These are phyloP conservation scores for Verticillium nonalfalfae DNA, from an alignment of 2,329 filamentous ascomycete species.

Conservation along the genomic window DNA sequence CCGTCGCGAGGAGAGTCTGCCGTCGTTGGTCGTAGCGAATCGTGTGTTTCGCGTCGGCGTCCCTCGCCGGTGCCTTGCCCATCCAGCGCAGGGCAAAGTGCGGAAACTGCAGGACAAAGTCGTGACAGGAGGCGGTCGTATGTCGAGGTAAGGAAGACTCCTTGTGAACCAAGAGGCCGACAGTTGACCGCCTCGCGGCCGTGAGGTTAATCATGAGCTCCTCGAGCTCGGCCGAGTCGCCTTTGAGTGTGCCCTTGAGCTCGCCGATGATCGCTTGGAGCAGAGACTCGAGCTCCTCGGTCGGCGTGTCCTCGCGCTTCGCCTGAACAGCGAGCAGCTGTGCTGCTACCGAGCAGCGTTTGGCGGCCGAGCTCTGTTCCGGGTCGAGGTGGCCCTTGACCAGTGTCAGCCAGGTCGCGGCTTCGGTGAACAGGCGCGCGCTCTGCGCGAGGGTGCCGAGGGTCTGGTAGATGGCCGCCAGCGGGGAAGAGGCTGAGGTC, in stretches of 20 bases:
- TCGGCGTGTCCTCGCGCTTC: conserved; percentile 30
- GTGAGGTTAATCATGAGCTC: conserved; percentile 54
- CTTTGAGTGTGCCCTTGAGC: conserved; percentile 53
- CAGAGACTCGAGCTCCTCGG: conserved; percentile 30
- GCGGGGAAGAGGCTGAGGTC: conserved; percentile 32
- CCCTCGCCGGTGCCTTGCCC: conserved; percentile 46
- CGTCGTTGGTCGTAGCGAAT: conserved; percentile 57
- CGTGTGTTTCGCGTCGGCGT: conserved; percentile 48
- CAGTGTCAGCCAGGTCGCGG: conserved; percentile 47
- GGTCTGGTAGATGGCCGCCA: conserved; percentile 44
- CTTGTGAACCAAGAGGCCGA: conserved; percentile 35
- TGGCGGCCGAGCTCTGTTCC: conserved; percentile 38
- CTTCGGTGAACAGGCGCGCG: conserved; percentile 39
- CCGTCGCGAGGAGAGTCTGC: conserved; percentile 42
- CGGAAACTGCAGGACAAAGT: conserved; percentile 51
- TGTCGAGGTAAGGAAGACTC: conserved; percentile 11
- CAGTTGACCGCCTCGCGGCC: conserved; percentile 45
- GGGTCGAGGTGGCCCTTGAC: conserved; percentile 30
- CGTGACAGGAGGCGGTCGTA: conserved; percentile 36
- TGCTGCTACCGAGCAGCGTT: conserved; percentile 45
- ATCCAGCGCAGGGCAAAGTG: conserved; percentile 57
- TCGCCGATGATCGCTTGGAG: conserved; percentile 43
- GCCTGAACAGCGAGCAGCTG: conserved; percentile 49
- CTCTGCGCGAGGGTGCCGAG: conserved; percentile 43
- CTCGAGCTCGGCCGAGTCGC: conserved; percentile 52